A percentile compares a stretch with the other conserved stretches of the same genome.
phyloP scores from a whole-genome alignment of 2,329 filamentous ascomycete species.

The Coniochaeta prunicola region DNA sequence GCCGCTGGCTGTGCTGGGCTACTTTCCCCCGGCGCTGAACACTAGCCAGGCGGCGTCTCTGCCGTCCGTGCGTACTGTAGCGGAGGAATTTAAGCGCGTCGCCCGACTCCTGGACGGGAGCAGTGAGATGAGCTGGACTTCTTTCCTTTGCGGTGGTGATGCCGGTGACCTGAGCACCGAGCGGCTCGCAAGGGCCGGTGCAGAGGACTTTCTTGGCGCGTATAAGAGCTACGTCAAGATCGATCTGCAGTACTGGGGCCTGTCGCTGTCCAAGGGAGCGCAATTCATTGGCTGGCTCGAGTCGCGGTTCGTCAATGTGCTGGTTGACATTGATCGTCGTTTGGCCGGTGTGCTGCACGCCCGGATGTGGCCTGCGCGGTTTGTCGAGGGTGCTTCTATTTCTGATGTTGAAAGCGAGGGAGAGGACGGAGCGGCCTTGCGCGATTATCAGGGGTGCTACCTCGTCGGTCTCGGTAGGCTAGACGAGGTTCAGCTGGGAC shows the following conservation, averaged over 20 bases:
- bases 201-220: slow-evolving; percentile 34
- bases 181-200: background rate
- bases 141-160: slow-evolving; percentile 24
- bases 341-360: slow-evolving; percentile 39
- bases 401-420: slow-evolving; percentile 13
- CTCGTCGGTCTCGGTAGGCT: slow-evolving; percentile 47
- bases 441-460: slow-evolving; percentile 54
- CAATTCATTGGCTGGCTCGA: slow-evolving; percentile 57
- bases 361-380: slow-evolving; percentile 57
- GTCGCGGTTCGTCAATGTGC: slow-evolving; percentile 48
- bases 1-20: slow-evolving; percentile 56
- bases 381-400: slow-evolving; percentile 28
- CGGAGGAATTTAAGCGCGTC: slow-evolving; percentile 43
- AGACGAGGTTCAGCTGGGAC: slow-evolving; percentile 10
- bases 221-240: slow-evolving; percentile 53
- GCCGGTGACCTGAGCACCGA: background rate
- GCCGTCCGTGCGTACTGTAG: slow-evolving; percentile 43
- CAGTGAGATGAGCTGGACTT: slow-evolving; percentile 31
- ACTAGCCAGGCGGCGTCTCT: slow-evolving; percentile 46
- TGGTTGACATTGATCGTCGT: slow-evolving; percentile 50
- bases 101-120: slow-evolving; percentile 25
- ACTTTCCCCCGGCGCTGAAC: slow-evolving; percentile 54
- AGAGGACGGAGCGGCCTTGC: slow-evolving; percentile 13
- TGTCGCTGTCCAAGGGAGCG: slow-evolving; percentile 44
- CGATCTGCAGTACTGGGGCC: slow-evolving; percentile 59